A percentile compares a stretch with the other conserved stretches of the same genome.
Evolutionary conservation across 768 basidiomycete species (phyloP).

Genomic region (Mycena haematopus): DNA sequence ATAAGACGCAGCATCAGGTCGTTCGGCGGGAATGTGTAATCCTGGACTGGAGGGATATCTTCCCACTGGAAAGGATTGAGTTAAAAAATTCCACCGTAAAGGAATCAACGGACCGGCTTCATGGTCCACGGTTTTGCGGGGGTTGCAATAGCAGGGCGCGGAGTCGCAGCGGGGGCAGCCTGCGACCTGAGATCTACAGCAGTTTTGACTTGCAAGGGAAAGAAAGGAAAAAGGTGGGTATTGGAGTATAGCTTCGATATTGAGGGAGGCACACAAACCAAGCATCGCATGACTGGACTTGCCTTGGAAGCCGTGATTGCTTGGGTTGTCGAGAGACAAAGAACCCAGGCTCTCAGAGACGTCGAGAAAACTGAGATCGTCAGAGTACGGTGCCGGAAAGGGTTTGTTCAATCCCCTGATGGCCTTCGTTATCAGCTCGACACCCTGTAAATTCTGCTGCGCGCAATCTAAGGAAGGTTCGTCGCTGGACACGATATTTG

Average conservation of each 20-base stretch:
- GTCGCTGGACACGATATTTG: background rate
- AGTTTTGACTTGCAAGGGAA: constrained; percentile 30
- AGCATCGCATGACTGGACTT: constrained; percentile 39
- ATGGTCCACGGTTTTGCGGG: background rate
- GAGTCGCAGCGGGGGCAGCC: constrained; percentile 22
- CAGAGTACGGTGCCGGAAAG: constrained; percentile 9
- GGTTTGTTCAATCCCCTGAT: constrained; percentile 14
- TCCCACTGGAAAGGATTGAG: constrained; percentile 22
- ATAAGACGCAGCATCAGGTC: constrained; percentile 50
- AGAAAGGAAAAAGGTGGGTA: no score
- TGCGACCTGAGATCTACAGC: constrained; percentile 48
- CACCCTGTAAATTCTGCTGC: background rate
- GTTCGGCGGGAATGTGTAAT: constrained; percentile 40
- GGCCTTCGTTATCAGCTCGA: constrained; percentile 3
- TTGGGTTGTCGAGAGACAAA: constrained; percentile 20
- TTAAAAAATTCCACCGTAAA: background rate
- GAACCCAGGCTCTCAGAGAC: constrained; percentile 14
- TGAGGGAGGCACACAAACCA: no score
- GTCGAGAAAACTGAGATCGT: constrained; percentile 19
- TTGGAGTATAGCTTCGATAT: no score
- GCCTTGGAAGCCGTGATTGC: constrained; percentile 35
- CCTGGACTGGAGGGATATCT: background rate
- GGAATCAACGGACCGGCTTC: constrained; percentile 11
- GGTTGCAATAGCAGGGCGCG: background rate
- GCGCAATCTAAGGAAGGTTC: background rate